phyloP scores from a whole-genome alignment of 1,139 yeast genomes.

The Debaryomycetaceae sp. region DNA sequence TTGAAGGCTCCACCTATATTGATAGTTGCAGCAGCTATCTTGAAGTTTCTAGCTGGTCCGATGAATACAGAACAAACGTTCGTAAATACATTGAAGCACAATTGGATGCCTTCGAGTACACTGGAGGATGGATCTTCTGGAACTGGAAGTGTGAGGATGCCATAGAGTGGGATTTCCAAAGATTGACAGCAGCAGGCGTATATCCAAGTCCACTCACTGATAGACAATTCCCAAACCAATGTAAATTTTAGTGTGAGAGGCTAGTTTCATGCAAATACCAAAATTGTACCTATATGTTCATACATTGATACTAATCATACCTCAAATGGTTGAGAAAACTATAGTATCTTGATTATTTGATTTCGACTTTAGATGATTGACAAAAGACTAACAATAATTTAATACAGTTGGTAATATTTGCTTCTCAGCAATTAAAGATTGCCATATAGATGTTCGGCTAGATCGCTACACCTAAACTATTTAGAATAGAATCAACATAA shows the following conservation, averaged over 20 bases:
- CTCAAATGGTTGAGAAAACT: too few relatives aligned
- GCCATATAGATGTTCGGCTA: neutral
- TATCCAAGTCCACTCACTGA: constrained; percentile 77
- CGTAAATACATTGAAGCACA: constrained; percentile 85
- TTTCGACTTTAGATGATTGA: neutral
- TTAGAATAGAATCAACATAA: neutral
- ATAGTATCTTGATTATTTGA: too few relatives aligned
- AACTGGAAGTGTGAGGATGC: constrained; percentile 84
- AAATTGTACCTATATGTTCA: neutral
- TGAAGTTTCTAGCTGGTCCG: constrained; percentile 59
- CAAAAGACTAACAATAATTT: neutral
- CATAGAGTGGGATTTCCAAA: constrained; percentile 81
- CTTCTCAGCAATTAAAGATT: neutral
- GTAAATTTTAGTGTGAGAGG: constrained; percentile 29
- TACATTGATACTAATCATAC: neutral
- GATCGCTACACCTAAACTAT: neutral
- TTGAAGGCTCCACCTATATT: constrained; percentile 43
- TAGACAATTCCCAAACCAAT: constrained; percentile 69
- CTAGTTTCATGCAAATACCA: neutral
- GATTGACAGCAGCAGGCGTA: constrained; percentile 52
- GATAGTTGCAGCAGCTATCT: constrained; percentile 66
- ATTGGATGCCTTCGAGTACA: constrained; percentile 72
- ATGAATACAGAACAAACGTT: constrained; percentile 50
- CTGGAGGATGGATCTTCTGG: constrained; percentile 88
- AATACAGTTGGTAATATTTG: neutral